phyloP scores from a whole-genome alignment of 352 stramenopile species.

The Phytopythium sindhum region DNA sequence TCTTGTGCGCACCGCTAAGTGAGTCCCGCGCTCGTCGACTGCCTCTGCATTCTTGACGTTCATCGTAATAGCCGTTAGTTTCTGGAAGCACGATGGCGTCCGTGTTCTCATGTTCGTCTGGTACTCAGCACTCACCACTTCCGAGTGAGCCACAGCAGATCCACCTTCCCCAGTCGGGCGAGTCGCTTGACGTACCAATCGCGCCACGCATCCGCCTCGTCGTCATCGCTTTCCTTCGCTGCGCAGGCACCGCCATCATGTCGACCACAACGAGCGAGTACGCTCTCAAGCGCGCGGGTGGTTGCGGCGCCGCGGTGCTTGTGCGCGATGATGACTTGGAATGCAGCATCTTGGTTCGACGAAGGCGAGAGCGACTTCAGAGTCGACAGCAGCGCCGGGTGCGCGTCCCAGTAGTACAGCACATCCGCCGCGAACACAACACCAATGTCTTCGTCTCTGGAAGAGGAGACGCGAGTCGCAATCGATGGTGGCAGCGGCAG shows the following conservation, averaged over 20 bases:
- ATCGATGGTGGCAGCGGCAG: constrained; percentile 4
- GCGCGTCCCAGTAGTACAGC: constrained; percentile 56
- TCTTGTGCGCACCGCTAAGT: constrained; percentile 15
- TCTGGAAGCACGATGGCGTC: background rate
- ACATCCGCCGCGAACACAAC: constrained; percentile 53
- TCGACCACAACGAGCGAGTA: background rate
- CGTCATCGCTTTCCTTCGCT: background rate
- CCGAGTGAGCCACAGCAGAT: constrained; percentile 2
- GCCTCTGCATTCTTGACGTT: background rate
- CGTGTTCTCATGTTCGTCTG: background rate
- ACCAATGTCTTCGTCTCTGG: constrained; percentile 7
- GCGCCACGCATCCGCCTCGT: background rate
- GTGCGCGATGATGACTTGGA: constrained; percentile 43
- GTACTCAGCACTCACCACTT: background rate
- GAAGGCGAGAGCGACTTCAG: constrained; percentile 14
- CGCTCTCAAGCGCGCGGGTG: background rate
- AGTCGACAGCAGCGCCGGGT: constrained; percentile 39
- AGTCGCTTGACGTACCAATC: background rate
- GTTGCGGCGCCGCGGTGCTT: constrained; percentile 33
- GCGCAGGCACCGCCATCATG: background rate
- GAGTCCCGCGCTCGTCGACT: background rate
- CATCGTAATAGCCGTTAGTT: background rate
- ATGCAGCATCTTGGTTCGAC: background rate
- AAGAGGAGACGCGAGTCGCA: background rate
- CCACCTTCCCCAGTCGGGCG: background rate